Base-by-base conservation (phyloP, 2,329 filamentous ascomycete genomes). In the Ascochyta lentis region DNA sequence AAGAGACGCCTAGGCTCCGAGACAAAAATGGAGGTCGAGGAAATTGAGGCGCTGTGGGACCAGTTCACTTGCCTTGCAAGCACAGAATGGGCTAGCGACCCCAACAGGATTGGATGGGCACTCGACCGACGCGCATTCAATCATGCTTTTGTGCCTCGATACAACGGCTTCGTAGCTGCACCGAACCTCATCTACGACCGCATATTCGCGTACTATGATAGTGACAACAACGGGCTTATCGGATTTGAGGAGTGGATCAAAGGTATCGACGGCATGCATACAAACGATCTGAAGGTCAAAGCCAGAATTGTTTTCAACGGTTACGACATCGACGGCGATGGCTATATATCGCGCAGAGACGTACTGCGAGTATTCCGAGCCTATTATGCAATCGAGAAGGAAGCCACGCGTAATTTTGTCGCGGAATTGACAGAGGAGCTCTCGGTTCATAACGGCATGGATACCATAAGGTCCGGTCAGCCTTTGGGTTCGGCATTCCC, bases 151-250 rank as follows among this genome's bases (percentile, higher is more conserved):
- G 88, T 96, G 7, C 91, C 92, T 3, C 90, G 90, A n/a, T 90
- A 89, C 13, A 89, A 89, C n/a, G 85, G 87, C 54, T 85, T 89
- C 29, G 88, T 92, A 51, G 86, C 89, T 10, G 84, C 89, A 0
- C 91, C 94, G 1, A 97, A 96, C 72, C 84, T 96, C 13, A 91
- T 99, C 56, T 95, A 96, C 70, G 94, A 99, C 73, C 89, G 95
- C 64, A 95, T 97, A 85, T 99, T 98, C 77, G 86, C 90, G 46
- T 97, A 97, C 74, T 99, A 97, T 74, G 95, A 99, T 76, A 90
- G 88, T 29, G 94, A 98, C 73, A 84, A 86, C 38, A 92, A 99
- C 71, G 90, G 90, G 22, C 80, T 96, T 7, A 97, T 99, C 66
- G 90, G 91, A 7, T 98, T 99, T 65, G 84, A 91, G 44, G 95